These are phyloP conservation scores for Micromonas pusilla DNA, from an alignment of 139 green algal species.

Conservation along the genomic window DNA sequence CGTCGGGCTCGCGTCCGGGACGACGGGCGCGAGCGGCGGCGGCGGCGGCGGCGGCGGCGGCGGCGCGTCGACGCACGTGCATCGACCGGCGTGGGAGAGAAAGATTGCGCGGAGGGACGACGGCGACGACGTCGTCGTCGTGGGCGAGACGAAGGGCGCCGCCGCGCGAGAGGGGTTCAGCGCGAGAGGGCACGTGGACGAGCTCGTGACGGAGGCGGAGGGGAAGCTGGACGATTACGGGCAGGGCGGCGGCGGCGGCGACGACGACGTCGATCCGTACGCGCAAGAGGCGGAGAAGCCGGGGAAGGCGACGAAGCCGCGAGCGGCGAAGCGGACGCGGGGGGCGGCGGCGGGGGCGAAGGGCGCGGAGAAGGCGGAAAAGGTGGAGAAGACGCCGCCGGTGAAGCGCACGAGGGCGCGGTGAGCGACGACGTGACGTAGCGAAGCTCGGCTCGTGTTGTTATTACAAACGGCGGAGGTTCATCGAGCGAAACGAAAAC, in stretches of 20 bases:
- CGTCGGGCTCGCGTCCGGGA: background rate
- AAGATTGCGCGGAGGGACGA: too few relatives aligned
- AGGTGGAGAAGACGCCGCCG: background rate
- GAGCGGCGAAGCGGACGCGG: background rate
- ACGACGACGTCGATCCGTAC: background rate
- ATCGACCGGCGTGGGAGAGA: too few relatives aligned
- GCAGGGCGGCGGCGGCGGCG: background rate
- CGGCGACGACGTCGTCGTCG: conserved; percentile 11
- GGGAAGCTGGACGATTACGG: conserved; percentile 4
- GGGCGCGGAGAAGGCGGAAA: background rate
- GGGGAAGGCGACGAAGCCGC: background rate
- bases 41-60: background rate
- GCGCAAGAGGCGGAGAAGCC: background rate
- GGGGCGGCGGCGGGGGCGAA: background rate
- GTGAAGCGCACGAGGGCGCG: background rate
- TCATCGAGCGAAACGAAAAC: background rate
- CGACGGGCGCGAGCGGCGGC: background rate
- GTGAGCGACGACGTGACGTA: background rate
- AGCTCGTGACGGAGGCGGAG: background rate
- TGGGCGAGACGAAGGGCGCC: background rate
- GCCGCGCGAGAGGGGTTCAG: background rate
- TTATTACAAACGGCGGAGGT: too few relatives aligned
- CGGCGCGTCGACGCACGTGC: background rate
- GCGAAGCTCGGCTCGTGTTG: too few relatives aligned
- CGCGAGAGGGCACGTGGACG: conserved; percentile 3